Base-by-base conservation (phyloP, 2,329 filamentous ascomycete species). In the Gaeumannomyces tritici region DNA sequence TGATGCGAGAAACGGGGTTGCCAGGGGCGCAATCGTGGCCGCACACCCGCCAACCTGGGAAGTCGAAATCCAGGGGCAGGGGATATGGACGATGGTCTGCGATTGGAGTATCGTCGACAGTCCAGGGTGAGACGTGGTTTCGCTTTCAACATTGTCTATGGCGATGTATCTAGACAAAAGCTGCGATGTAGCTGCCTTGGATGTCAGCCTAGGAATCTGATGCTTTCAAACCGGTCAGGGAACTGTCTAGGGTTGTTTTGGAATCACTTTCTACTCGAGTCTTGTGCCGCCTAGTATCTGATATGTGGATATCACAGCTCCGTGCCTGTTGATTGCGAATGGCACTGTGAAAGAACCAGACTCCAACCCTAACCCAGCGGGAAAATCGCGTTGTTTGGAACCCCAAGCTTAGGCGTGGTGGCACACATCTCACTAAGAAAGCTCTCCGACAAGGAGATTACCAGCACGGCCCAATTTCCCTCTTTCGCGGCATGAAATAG, bases 41-140 rank as follows among this genome's bases (percentile, higher is more conserved):
- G 67, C 78, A 56, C 59, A 47, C 26, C 66, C 65, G 29, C 69
- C 69, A 1, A 59, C 64, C 15, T 70, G 69, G 69, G 65, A 68
- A 18, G 58, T 67, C 2, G 61, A 54, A 6, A 15, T 70, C 5
- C 63, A 55, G 15, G 66, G 62, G 0, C 61, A 65, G 57, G 15
- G 57, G n/a, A 51, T 2, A 12, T 70, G 69, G 69, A 63, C 64
- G 6, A 68, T 70, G 15, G 67, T 66, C 12, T 69, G 67, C 59
- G 62, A 67, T 61, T 69, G 68, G 69, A 57, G 60, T 11, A 29
- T 61, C 15, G 55, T 26, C 4, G 60, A 61, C 18, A 24, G 42
- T 11, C 28, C 27, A 54, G 13, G 26, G n/a, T 24, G 8, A 55
- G 21, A 51, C 2, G 18, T n/a, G 18, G 11, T 51, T 51, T 51